Evolutionary conservation across 2,329 filamentous ascomycete species (phyloP).

Genomic region (Talaromyces sp.): DNA sequence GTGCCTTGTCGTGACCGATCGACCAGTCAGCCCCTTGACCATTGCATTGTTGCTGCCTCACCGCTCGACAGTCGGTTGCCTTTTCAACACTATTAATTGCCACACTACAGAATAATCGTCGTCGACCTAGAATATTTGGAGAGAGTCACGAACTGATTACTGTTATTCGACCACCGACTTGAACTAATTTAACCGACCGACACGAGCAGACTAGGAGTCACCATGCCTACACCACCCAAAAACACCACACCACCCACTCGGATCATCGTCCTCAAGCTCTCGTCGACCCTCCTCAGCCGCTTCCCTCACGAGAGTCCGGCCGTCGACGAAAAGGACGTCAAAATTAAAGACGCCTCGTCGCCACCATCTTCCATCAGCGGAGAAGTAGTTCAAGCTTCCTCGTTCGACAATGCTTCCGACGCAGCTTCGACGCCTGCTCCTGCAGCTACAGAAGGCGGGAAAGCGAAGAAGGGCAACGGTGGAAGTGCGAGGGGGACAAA

Average conservation of each 20-base stretch:
- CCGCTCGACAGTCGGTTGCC: constrained; percentile 22
- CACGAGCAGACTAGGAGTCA: constrained; percentile 12
- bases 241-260: constrained; percentile 37
- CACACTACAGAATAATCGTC: background rate
- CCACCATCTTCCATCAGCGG: constrained; percentile 37
- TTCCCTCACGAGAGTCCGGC: constrained; percentile 28
- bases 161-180: background rate
- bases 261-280: constrained; percentile 40
- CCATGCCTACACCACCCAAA: constrained; percentile 26
- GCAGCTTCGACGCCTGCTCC: constrained; percentile 39
- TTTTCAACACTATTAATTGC: constrained; percentile 23
- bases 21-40: constrained; percentile 14
- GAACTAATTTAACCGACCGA: background rate
- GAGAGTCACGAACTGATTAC: background rate
- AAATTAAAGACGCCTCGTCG: constrained; percentile 22
- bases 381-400: constrained; percentile 36
- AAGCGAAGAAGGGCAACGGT: constrained; percentile 29
- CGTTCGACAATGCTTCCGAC: constrained; percentile 42
- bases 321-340: constrained; percentile 24
- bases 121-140: background rate
- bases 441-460: constrained; percentile 40
- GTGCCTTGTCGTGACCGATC: constrained; percentile 32
- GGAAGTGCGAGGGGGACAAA: constrained; percentile 64
- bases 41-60: constrained; percentile 20
- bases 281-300: constrained; percentile 34